phyloP scores from a whole-genome alignment of 768 basidiomycete genomes.

The Leccinum imitatum region DNA sequence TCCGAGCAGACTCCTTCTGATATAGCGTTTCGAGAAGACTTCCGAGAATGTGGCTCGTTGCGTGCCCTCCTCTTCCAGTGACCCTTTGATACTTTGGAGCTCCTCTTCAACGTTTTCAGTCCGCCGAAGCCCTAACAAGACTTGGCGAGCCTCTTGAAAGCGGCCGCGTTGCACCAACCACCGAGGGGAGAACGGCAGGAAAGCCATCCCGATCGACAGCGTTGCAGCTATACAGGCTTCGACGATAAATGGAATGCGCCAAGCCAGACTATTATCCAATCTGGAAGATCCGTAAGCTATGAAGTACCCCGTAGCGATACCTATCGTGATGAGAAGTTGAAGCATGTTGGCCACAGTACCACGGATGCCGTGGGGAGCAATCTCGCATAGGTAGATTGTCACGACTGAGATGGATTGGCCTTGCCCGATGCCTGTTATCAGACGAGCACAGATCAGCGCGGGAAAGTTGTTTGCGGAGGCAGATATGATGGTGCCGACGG shows the following conservation, averaged over 20 bases:
- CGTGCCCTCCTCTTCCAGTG: conserved; percentile 23
- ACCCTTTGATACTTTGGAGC: conserved; percentile 17
- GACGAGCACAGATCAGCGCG: conserved; percentile 43
- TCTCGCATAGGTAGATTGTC: conserved; percentile 42
- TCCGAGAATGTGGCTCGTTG: conserved; percentile 26
- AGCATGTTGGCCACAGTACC: conserved; percentile 40
- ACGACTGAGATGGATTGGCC: conserved; percentile 45
- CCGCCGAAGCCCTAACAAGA: conserved; percentile 25
- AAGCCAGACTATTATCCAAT: conserved; percentile 24
- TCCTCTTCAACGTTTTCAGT: conserved; percentile 21
- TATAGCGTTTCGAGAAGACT: conserved; percentile 30
- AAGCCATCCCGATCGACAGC: conserved; percentile 25
- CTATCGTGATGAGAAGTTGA: conserved; percentile 45
- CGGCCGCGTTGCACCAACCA: conserved; percentile 35
- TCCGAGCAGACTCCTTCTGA: conserved; percentile 39
- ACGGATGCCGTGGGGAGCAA: conserved; percentile 41
- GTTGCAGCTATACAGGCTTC: conserved; percentile 22
- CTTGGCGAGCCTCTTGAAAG: conserved; percentile 31
- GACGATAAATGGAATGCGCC: conserved; percentile 30
- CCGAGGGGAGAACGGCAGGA: conserved; percentile 22
- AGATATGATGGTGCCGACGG: conserved; percentile 41
- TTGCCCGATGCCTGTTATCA: conserved; percentile 47
- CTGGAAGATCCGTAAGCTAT: conserved; percentile 27
- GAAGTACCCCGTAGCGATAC: conserved; percentile 39
- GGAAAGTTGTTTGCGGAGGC: conserved; percentile 36